Evolutionary conservation across 2,329 filamentous ascomycete genomes (phyloP).

Genomic region (Nemania serpens): DNA sequence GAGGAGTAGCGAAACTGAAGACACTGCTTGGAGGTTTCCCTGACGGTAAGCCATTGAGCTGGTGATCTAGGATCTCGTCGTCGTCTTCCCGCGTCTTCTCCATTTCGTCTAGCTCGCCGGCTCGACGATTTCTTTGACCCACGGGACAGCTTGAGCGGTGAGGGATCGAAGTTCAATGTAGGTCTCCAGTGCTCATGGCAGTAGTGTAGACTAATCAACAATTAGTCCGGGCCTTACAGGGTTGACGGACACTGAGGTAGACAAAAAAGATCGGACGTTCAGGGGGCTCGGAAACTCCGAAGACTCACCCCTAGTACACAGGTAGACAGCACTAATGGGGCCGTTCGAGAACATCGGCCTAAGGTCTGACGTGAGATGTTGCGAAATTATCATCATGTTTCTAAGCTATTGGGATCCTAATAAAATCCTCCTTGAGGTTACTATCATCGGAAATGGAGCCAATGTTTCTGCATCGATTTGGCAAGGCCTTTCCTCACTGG

Average conservation of each 20-base stretch:
- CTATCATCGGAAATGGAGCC: not conserved
- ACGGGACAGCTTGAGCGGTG: slow-evolving; percentile 4
- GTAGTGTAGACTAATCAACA: not conserved
- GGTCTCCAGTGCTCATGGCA: not conserved
- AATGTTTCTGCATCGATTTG: too few species aligned
- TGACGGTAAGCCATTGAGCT: slow-evolving; percentile 3
- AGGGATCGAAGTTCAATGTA: slow-evolving; percentile 4
- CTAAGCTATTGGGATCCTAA: too few species aligned
- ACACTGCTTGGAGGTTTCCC: slow-evolving; percentile 6
- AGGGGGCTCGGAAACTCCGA: slow-evolving; percentile 8
- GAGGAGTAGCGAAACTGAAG: slow-evolving; percentile 12
- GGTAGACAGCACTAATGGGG: too few species aligned
- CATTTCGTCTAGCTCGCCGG: slow-evolving; percentile 2
- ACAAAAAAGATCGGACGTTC: slow-evolving; percentile 1
- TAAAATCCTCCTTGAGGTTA: too few species aligned
- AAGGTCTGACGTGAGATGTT: too few species aligned
- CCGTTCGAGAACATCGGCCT: too few species aligned
- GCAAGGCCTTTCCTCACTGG: too few species aligned
- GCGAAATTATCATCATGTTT: too few species aligned
- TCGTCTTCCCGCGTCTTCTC: slow-evolving; percentile 10
- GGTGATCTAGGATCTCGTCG: slow-evolving; percentile 8
- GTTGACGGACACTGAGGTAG: not conserved
- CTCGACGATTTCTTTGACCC: not conserved
- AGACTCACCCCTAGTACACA: not conserved
- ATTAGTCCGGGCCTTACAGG: slow-evolving; percentile 1